Percentiles rank a stretch among this genome's conserved stretches.
Evolutionary conservation across 2,329 filamentous ascomycete genomes (phyloP).

Genomic region (Fusarium nygamai): DNA sequence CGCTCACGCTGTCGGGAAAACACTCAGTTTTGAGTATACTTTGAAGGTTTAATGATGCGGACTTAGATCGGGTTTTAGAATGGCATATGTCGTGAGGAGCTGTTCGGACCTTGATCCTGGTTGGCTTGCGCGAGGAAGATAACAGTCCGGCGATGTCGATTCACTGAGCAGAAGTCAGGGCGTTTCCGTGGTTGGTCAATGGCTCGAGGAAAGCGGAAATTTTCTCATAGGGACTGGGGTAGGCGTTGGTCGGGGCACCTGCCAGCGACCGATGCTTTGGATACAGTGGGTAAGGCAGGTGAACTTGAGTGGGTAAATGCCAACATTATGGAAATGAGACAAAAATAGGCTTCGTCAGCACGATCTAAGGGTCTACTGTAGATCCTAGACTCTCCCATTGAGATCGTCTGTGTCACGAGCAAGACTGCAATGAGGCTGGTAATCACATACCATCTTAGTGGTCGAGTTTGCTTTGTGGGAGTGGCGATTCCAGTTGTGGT

Average conservation of each 20-base stretch:
- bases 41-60: constrained; percentile 13
- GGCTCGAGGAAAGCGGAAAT: constrained; percentile 36
- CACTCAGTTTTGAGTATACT: constrained; percentile 8
- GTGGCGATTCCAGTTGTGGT: not conserved
- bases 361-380: not conserved
- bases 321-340: not conserved
- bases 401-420: not conserved
- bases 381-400: not conserved
- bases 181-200: constrained; percentile 7
- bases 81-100: constrained; percentile 29
- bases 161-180: constrained; percentile 13
- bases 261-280: constrained; percentile 23
- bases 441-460: not conserved
- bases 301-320: constrained; percentile 8
- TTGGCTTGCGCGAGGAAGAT: constrained; percentile 10
- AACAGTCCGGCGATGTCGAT: not conserved
- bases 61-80: constrained; percentile 30
- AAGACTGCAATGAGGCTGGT: constrained; percentile 6
- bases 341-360: not conserved
- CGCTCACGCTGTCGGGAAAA: constrained; percentile 21
- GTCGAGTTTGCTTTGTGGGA: not conserved
- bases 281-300: constrained; percentile 22
- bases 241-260: constrained; percentile 25
- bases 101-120: constrained; percentile 37
- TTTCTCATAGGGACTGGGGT: constrained; percentile 26